phyloP scores from a whole-genome alignment of 257 asterid genomes.

The Solanum corneliomulleri region DNA sequence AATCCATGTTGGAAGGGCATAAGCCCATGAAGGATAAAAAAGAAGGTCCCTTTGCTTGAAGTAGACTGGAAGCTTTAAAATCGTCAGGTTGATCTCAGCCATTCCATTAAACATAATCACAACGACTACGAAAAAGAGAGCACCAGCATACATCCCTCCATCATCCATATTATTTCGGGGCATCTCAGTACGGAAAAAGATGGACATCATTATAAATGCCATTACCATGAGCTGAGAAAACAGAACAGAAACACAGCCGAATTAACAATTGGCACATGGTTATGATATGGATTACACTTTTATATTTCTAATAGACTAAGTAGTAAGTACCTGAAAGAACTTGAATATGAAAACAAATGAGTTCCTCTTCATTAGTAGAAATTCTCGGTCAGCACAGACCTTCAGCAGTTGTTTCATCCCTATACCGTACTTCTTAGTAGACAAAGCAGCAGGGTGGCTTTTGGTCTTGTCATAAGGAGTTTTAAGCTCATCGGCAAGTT shows the following conservation, averaged over 20 bases:
- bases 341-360: conserved; percentile 44
- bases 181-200: conserved; percentile 47
- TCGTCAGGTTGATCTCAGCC: conserved; percentile 52
- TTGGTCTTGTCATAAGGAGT: conserved; percentile 43
- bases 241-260: neutral
- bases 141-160: conserved; percentile 39
- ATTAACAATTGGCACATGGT: neutral
- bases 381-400: conserved; percentile 44
- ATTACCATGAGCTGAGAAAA: conserved; percentile 27
- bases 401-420: conserved; percentile 36
- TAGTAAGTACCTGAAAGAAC: conserved; percentile 29
- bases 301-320: neutral
- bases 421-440: conserved; percentile 36
- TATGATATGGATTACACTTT: neutral
- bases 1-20: conserved; percentile 53
- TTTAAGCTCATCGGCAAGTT: conserved; percentile 25
- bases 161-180: conserved; percentile 13
- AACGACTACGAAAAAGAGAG: conserved; percentile 25
- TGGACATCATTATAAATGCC: conserved; percentile 18
- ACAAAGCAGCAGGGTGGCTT: conserved; percentile 53
- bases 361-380: conserved; percentile 47
- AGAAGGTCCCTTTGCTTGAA: conserved; percentile 62
- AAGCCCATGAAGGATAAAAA: conserved; percentile 67
- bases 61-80: conserved; percentile 57
- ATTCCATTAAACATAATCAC: conserved; percentile 52